Evolutionary conservation across 2,329 filamentous ascomycete species (phyloP).

Genomic region (Fusarium nisikadoi): DNA sequence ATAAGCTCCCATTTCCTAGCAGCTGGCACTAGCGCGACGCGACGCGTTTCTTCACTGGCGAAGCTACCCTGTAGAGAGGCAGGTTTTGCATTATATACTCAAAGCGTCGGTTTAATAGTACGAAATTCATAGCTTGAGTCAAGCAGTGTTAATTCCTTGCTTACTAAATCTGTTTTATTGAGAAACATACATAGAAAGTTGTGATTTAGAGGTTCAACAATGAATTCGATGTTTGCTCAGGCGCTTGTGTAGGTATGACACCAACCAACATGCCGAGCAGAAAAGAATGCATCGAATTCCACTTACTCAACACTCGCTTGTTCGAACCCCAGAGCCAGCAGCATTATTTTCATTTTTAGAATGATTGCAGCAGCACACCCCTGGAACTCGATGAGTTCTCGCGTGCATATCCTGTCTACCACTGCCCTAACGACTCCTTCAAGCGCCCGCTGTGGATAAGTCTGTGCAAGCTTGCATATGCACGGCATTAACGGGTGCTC

Average conservation of each 20-base stretch:
- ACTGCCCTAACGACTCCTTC: background rate
- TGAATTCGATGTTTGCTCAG: background rate
- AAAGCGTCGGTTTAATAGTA: no score
- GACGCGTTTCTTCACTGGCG: background rate
- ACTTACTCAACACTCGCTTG: background rate
- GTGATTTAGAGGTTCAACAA: background rate
- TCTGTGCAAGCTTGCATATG: slow-evolving; percentile 5
- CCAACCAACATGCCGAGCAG: background rate
- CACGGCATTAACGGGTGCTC: background rate
- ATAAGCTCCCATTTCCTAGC: background rate
- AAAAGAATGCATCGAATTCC: rapidly evolving
- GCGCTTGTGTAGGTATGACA: rapidly evolving
- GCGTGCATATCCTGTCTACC: background rate
- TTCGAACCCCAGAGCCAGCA: background rate
- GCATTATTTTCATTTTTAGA: background rate
- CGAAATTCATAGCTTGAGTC: background rate
- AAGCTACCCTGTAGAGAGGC: background rate
- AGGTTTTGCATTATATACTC: background rate
- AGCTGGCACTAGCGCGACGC: background rate
- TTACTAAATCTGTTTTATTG: rapidly evolving
- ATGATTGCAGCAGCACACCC: background rate
- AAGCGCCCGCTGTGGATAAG: background rate
- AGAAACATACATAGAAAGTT: rapidly evolving
- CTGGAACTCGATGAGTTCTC: background rate
- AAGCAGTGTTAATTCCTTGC: background rate